Evolutionary conservation across 2,329 filamentous ascomycete species (phyloP).

Genomic region (Rutstroemia sp.): DNA sequence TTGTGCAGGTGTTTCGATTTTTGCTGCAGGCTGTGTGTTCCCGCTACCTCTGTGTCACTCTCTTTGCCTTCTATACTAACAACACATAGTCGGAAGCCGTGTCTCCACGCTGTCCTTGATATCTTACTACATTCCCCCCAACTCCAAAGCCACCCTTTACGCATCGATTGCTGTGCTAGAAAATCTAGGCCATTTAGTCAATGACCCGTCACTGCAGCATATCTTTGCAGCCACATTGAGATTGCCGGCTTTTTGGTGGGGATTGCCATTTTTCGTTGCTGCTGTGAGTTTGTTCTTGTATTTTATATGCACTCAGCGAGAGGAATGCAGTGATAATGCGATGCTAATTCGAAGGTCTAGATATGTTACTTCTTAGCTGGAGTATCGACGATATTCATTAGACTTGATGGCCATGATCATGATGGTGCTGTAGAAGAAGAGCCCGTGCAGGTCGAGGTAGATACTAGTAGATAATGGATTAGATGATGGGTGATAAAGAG

Average conservation of each 20-base stretch:
- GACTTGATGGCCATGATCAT: neutral
- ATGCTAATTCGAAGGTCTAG: neutral
- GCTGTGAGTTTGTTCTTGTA: slow-evolving; percentile 19
- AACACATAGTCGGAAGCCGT: slow-evolving; percentile 18
- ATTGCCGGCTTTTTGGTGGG: slow-evolving; percentile 21
- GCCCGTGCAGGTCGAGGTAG: no score
- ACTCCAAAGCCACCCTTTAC: slow-evolving; percentile 24
- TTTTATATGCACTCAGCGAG: neutral
- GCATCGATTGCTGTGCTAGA: slow-evolving; percentile 26
- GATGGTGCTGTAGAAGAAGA: no score
- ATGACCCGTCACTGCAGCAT: slow-evolving; percentile 26
- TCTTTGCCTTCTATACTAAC: slow-evolving; percentile 1
- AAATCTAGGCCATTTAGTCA: slow-evolving; percentile 25
- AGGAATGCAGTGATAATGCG: neutral
- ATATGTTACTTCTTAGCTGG: slow-evolving; percentile 2
- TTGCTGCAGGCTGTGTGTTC: slow-evolving; percentile 25
- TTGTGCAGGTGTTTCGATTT: slow-evolving; percentile 22
- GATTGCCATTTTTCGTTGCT: slow-evolving; percentile 26
- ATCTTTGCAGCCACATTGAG: slow-evolving; percentile 24
- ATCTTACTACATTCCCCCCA: slow-evolving; percentile 21
- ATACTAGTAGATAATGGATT: no score
- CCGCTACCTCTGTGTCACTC: slow-evolving; percentile 16
- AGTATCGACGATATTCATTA: neutral
- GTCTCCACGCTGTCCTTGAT: slow-evolving; percentile 25
- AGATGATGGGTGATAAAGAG: no score